These are phyloP conservation scores for Xylaria flabelliformis DNA, from an alignment of 495 filamentous ascomycete genomes.

Conservation along the genomic window DNA sequence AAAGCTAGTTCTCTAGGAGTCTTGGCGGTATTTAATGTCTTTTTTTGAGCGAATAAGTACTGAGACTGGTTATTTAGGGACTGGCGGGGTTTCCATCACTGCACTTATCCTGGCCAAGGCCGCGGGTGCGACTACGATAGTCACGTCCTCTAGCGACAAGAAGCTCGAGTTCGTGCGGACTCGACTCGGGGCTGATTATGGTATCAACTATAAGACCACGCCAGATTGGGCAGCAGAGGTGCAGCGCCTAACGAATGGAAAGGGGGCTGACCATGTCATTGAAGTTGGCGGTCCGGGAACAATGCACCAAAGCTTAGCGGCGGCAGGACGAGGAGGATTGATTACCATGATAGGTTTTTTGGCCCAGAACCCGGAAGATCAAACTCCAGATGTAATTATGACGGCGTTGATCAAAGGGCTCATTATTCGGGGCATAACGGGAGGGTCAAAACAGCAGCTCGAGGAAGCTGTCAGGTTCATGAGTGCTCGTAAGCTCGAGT, in stretches of 20 bases:
- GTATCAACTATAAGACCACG: constrained; percentile 57
- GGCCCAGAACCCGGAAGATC: constrained; percentile 30
- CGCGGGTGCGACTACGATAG: constrained; percentile 73
- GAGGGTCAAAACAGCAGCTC: constrained; percentile 34
- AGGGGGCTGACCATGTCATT: constrained; percentile 67
- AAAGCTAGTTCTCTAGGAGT: neutral
- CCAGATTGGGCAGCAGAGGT: constrained; percentile 44
- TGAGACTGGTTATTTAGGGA: constrained; percentile 40
- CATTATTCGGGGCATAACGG: constrained; percentile 1
- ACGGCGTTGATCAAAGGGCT: neutral
- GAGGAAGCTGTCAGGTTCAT: constrained; percentile 33
- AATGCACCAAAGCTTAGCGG: constrained; percentile 61
- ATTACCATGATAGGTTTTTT: constrained; percentile 60
- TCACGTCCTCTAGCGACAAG: constrained; percentile 66
- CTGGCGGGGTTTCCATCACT: constrained; percentile 43
- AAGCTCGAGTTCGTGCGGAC: constrained; percentile 65
- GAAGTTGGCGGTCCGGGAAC: constrained; percentile 65
- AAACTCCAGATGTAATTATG: neutral
- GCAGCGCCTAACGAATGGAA: constrained; percentile 39
- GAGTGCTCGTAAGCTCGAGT: constrained; percentile 4
- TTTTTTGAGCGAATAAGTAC: constrained; percentile 33
- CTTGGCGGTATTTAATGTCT: neutral
- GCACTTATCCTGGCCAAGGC: constrained; percentile 74
- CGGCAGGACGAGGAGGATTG: constrained; percentile 63
- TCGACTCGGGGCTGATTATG: constrained; percentile 65